A percentile compares a stretch with the other conserved stretches of the same genome.
phyloP scores from a whole-genome alignment of 2,329 filamentous ascomycete genomes.

The Talaromyces sp. region DNA sequence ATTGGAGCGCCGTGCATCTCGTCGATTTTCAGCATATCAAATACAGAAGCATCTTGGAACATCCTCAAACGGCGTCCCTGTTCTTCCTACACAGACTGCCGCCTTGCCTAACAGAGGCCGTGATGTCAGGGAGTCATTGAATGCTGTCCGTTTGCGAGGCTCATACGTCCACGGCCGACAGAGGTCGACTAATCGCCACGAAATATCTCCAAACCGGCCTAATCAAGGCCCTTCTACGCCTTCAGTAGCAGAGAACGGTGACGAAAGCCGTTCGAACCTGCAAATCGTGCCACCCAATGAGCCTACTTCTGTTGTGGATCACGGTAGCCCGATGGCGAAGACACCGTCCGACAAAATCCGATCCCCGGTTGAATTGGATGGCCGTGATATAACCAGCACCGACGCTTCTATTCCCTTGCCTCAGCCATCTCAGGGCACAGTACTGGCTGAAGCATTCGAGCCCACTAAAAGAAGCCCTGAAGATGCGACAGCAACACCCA shows the following conservation, averaged over 20 bases:
- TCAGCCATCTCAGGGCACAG: slow-evolving; percentile 29
- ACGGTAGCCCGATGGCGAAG: slow-evolving; percentile 43
- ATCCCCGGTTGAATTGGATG: slow-evolving; percentile 30
- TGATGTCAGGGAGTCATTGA: slow-evolving; percentile 72
- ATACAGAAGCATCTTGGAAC: slow-evolving; percentile 89
- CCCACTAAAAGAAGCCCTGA: slow-evolving; percentile 19
- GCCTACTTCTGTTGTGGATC: slow-evolving; percentile 23
- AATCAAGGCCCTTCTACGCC: slow-evolving; percentile 35
- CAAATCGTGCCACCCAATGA: slow-evolving; percentile 23
- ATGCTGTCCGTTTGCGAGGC: slow-evolving; percentile 58
- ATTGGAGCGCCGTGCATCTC: slow-evolving; percentile 83
- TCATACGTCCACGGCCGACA: slow-evolving; percentile 51
- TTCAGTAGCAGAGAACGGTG: slow-evolving; percentile 60
- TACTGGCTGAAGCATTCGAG: slow-evolving; percentile 30
- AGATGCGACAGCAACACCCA: slow-evolving; percentile 9
- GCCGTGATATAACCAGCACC: slow-evolving; percentile 33
- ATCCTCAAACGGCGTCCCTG: slow-evolving; percentile 74
- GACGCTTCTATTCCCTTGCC: slow-evolving; percentile 57
- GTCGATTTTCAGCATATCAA: slow-evolving; percentile 92
- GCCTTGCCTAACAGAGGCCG: slow-evolving; percentile 72
- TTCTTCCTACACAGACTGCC: slow-evolving; percentile 58
- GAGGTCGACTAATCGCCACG: slow-evolving; percentile 47
- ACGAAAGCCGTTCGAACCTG: slow-evolving; percentile 32
- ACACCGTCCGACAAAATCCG: slow-evolving; percentile 63
- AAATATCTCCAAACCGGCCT: slow-evolving; percentile 57